phyloP scores from a whole-genome alignment of 495 filamentous ascomycete species.

The Penicillium ucsense region DNA sequence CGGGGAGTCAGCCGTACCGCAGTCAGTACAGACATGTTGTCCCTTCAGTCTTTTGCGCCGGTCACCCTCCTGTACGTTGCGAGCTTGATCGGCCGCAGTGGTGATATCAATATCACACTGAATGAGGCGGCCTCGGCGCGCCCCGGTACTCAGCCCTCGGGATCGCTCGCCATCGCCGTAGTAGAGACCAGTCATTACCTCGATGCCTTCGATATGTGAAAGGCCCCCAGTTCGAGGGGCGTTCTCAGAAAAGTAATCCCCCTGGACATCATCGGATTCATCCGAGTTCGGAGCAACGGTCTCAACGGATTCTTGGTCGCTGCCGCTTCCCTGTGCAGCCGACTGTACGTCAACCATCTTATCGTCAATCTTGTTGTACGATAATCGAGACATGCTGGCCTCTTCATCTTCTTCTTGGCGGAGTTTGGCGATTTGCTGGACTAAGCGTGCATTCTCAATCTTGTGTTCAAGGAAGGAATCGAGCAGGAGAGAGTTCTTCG shows the following conservation, averaged over 20 bases:
- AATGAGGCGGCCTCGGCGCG: constrained; percentile 66
- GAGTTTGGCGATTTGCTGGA: constrained; percentile 74
- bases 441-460: constrained; percentile 87
- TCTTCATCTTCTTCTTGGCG: constrained; percentile 82
- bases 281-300: constrained; percentile 54
- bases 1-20: constrained; percentile 85
- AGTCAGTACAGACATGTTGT: constrained; percentile 95
- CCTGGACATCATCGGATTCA: constrained; percentile 57
- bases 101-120: constrained; percentile 80
- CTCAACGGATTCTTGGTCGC: constrained; percentile 37
- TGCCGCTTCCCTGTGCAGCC: constrained; percentile 2
- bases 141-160: constrained; percentile 80
- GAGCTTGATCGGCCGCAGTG: constrained; percentile 58
- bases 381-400: constrained; percentile 26
- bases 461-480: constrained; percentile 97
- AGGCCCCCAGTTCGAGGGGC: constrained; percentile 65
- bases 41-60: constrained; percentile 92
- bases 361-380: constrained; percentile 3
- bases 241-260: constrained; percentile 68
- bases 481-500: constrained; percentile 70
- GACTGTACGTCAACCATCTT: constrained; percentile 1
- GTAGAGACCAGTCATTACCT: constrained; percentile 83
- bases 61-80: constrained; percentile 46
- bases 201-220: constrained; percentile 77
- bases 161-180: constrained; percentile 87